Percentiles rank a stretch among this genome's conserved stretches.
Conservation (phyloP, 1,139 yeast species). For the Hansenula sp. region DNA sequence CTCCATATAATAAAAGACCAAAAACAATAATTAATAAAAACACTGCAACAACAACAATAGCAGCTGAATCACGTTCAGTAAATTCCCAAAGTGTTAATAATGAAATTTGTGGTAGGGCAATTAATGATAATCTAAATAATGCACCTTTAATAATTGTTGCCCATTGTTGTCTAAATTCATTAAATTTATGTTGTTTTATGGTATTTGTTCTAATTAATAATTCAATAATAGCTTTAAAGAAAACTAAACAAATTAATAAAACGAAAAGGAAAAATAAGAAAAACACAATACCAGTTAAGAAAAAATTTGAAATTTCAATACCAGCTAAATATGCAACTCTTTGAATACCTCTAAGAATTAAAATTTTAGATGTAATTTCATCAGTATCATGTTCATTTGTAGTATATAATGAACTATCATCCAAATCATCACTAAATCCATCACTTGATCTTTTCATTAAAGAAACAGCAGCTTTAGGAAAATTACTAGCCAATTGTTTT, state of each 20-base stretch:
- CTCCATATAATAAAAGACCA: constrained; percentile 67
- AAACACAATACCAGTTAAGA: constrained; percentile 82
- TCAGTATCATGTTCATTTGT: constrained; percentile 60
- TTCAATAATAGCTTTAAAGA: constrained; percentile 75
- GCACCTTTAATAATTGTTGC: constrained; percentile 79
- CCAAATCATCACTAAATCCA: constrained; percentile 44
- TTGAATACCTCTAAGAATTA: constrained; percentile 85
- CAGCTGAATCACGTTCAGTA: constrained; percentile 77
- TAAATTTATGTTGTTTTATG: constrained; percentile 59
- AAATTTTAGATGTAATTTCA: constrained; percentile 50
- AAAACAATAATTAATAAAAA: constrained; percentile 55
- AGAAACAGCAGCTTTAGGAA: constrained; percentile 7
- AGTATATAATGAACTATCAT: constrained; percentile 55
- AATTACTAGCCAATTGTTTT: constrained; percentile 11
- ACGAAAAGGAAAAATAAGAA: constrained; percentile 76
- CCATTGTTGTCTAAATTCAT: constrained; percentile 82
- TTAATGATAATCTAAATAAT: constrained; percentile 70
- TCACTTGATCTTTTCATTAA: constrained; percentile 27
- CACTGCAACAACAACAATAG: constrained; percentile 74
- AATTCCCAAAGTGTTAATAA: constrained; percentile 88
- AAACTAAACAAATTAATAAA: constrained; percentile 56
- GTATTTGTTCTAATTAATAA: constrained; percentile 56
- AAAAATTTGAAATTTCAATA: constrained; percentile 81
- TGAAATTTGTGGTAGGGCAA: constrained; percentile 83
- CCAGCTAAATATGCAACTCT: constrained; percentile 83